These are phyloP conservation scores for Takashimella koratensis DNA, from an alignment of 1,284 basidiomycete species.

Conservation along the genomic window DNA sequence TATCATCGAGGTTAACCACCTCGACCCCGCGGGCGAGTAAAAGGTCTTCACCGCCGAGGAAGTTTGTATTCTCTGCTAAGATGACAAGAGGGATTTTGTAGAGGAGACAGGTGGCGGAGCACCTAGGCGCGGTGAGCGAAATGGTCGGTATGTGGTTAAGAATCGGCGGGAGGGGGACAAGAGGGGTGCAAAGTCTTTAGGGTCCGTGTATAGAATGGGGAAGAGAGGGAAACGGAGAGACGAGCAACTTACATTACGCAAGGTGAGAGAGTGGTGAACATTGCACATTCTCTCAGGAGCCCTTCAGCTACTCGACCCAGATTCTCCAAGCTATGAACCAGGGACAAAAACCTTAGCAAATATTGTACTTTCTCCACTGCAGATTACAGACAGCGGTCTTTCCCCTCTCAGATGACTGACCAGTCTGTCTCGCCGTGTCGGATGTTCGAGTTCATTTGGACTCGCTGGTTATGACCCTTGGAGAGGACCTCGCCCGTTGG, in stretches of 20 bases:
- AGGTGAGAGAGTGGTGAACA: conserved; percentile 33
- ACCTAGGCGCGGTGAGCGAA: conserved; percentile 13
- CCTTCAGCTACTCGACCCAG: conserved; percentile 28
- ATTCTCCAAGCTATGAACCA: conserved; percentile 26
- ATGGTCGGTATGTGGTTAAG: not conserved
- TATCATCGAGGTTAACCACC: conserved; percentile 29
- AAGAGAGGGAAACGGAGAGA: not conserved
- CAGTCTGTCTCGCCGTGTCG: conserved; percentile 38
- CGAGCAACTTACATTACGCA: conserved; percentile 25
- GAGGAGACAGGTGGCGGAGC: conserved; percentile 26
- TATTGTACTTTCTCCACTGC: no score
- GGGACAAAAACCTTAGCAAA: no score
- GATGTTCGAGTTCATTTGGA: conserved; percentile 30
- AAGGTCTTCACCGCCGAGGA: conserved; percentile 28
- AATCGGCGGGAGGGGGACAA: no score
- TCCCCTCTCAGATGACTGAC: no score
- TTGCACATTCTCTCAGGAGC: conserved; percentile 29
- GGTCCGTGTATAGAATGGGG: not conserved
- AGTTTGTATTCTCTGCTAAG: conserved; percentile 35
- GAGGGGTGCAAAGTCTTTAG: no score
- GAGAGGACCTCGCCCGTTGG: conserved; percentile 31
- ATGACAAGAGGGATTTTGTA: conserved; percentile 29
- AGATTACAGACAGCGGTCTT: no score
- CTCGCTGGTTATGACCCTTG: conserved; percentile 35
- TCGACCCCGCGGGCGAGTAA: conserved; percentile 17